These are phyloP conservation scores for Talaromyces sp. DNA, from an alignment of 2,329 filamentous ascomycete genomes.

Conservation along the genomic window DNA sequence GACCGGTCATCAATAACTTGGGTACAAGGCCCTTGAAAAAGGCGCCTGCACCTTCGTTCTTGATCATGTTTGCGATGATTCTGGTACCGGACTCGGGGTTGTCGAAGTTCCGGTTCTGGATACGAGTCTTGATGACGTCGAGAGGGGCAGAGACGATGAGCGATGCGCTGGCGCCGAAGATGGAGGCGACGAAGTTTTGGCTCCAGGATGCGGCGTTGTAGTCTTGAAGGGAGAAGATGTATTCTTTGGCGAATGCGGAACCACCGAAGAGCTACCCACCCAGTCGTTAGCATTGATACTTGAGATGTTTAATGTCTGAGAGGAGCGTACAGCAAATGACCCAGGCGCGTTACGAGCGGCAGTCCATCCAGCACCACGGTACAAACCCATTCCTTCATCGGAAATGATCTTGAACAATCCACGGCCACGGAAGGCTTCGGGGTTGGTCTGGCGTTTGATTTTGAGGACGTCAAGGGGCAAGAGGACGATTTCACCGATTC, in stretches of 20 bases:
- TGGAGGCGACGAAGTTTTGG: conserved; percentile 96
- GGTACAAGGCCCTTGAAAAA: conserved; percentile 99
- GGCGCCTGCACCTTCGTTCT: conserved; percentile 75
- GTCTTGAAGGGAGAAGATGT: conserved; percentile 81
- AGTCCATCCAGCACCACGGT: conserved; percentile 96
- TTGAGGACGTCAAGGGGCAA: conserved; percentile 95
- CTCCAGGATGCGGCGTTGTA: conserved; percentile 94
- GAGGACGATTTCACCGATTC: conserved; percentile 94
- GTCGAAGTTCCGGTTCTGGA: conserved; percentile 98
- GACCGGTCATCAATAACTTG: conserved; percentile 98
- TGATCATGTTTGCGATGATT: conserved; percentile 89
- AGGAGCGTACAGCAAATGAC: conserved; percentile 77
- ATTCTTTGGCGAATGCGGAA: conserved; percentile 96
- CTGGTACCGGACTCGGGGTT: conserved; percentile 92
- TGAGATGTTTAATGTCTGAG: background rate
- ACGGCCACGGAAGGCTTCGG: conserved; percentile 92
- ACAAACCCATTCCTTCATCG: conserved; percentile 93
- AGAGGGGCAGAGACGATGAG: conserved; percentile 92
- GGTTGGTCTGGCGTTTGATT: conserved; percentile 99
- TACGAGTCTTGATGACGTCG: conserved; percentile 96
- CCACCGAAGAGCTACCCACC: conserved; percentile 79
- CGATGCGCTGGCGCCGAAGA: conserved; percentile 92
- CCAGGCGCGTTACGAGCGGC: conserved; percentile 94
- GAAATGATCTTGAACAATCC: conserved; percentile 84
- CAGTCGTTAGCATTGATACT: conserved; percentile 17